Percentiles rank a stretch among this genome's conserved stretches.
phyloP scores from a whole-genome alignment of 2,329 filamentous ascomycete species.

The Trichothecium sympodiale region DNA sequence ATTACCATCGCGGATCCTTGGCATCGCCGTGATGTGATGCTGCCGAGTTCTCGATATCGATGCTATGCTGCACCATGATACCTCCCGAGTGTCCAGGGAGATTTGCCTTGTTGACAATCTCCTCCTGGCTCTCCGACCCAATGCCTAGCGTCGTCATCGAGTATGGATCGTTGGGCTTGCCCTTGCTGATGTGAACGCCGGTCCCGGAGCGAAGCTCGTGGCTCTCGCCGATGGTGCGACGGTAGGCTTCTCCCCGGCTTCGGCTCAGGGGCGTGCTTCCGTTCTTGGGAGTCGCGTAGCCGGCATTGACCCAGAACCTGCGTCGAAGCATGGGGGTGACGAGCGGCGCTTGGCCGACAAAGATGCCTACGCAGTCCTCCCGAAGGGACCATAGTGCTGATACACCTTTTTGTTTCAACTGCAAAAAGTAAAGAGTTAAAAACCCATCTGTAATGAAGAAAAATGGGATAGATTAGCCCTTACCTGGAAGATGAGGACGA shows the following conservation, averaged over 20 bases:
- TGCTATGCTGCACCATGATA: too few species aligned
- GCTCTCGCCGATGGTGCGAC: constrained; percentile 4
- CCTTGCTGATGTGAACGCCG: constrained; percentile 1
- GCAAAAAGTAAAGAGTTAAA: neutral
- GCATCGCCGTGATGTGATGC: too few species aligned
- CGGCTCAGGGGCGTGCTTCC: neutral
- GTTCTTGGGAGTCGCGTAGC: constrained; percentile 3
- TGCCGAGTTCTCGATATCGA: too few species aligned
- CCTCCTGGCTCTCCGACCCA: constrained; percentile 1
- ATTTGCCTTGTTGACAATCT: neutral
- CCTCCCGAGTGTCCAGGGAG: too few species aligned
- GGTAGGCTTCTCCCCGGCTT: too few species aligned
- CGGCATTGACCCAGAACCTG: constrained; percentile 12
- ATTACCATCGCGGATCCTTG: too few species aligned
- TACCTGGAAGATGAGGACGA: constrained; percentile 18
- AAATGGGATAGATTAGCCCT: constrained; percentile 1
- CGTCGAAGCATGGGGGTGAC: constrained; percentile 16
- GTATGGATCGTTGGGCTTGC: constrained; percentile 10
- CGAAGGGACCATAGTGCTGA: constrained; percentile 26
- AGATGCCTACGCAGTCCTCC: constrained; percentile 25
- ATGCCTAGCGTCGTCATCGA: constrained; percentile 10
- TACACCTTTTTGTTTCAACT: constrained; percentile 4
- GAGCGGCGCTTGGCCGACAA: constrained; percentile 24
- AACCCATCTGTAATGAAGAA: neutral
- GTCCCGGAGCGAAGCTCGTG: constrained; percentile 5